A percentile compares a stretch with the other conserved stretches of the same genome.
Evolutionary conservation across 1,139 yeast species (phyloP).

Genomic region (Geotrichum macrosporum): DNA sequence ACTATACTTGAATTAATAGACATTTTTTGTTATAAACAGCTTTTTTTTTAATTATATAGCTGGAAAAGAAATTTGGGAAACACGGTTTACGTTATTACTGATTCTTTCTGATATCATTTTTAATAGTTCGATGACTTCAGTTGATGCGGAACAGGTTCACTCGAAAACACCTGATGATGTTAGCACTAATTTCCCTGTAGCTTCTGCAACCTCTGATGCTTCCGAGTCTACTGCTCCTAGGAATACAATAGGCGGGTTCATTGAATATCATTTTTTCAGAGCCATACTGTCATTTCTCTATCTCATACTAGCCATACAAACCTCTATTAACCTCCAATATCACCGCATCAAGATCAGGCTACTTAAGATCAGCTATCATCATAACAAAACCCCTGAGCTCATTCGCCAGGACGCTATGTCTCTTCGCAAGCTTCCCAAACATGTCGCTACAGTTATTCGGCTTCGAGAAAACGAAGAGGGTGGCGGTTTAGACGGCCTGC

Average conservation of each 20-base stretch:
- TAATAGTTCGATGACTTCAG: too few species aligned
- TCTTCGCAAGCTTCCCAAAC: constrained; percentile 69
- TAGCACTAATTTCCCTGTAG: too few species aligned
- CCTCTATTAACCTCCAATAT: constrained; percentile 32
- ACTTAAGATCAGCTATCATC: constrained; percentile 65
- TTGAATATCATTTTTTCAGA: constrained; percentile 6
- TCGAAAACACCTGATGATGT: too few species aligned
- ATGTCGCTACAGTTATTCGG: constrained; percentile 67
- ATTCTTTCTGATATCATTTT: too few species aligned
- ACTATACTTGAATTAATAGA: too few species aligned
- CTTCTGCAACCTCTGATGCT: too few species aligned
- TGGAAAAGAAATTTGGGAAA: too few species aligned
- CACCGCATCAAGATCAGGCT: constrained; percentile 56
- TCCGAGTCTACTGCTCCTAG: not conserved
- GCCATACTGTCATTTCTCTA: constrained; percentile 7
- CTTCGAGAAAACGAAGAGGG: constrained; percentile 80
- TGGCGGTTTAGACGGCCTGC: constrained; percentile 82
- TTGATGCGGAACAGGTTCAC: too few species aligned
- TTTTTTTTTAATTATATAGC: too few species aligned
- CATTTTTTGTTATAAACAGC: too few species aligned
- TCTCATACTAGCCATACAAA: not conserved
- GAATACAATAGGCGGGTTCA: not conserved
- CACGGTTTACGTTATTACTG: too few species aligned
- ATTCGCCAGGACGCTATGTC: constrained; percentile 77
- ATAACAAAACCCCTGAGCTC: constrained; percentile 78